phyloP scores from a whole-genome alignment of 2,329 filamentous ascomycete genomes.

The Cytospora chrysosperma region DNA sequence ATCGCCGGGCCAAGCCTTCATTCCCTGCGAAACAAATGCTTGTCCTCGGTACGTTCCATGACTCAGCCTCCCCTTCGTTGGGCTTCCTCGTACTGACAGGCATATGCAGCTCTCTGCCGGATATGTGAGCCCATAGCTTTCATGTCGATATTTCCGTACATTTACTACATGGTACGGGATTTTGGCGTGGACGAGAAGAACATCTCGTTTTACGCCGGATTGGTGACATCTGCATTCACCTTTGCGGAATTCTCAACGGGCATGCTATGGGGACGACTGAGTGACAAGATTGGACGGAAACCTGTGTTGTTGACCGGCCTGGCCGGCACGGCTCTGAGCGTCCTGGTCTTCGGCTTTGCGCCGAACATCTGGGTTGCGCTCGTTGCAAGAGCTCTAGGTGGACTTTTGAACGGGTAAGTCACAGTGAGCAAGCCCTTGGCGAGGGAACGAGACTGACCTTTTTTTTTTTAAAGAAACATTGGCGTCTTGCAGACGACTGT shows the following conservation, averaged over 20 bases:
- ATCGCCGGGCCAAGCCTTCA: slow-evolving; percentile 31
- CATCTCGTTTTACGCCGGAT: slow-evolving; percentile 89
- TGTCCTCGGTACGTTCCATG: slow-evolving; percentile 46
- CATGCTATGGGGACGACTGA: slow-evolving; percentile 88
- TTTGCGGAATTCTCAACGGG: slow-evolving; percentile 93
- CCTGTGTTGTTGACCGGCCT: slow-evolving; percentile 89
- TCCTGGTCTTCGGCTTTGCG: slow-evolving; percentile 89
- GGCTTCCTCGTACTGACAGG: slow-evolving; percentile 7
- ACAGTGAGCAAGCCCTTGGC: not conserved
- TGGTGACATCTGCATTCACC: slow-evolving; percentile 95
- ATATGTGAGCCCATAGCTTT: slow-evolving; percentile 99
- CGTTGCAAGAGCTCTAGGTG: slow-evolving; percentile 83
- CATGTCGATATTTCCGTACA: slow-evolving; percentile 99
- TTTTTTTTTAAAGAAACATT: slow-evolving; percentile 66
- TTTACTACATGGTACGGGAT: slow-evolving; percentile 94
- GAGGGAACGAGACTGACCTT: slow-evolving; percentile 8
- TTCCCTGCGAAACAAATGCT: slow-evolving; percentile 49
- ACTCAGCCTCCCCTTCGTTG: not conserved
- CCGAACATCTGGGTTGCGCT: slow-evolving; percentile 79
- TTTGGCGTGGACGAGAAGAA: slow-evolving; percentile 82
- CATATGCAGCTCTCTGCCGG: slow-evolving; percentile 72
- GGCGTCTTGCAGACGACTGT: slow-evolving; percentile 94
- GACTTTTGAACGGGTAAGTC: slow-evolving; percentile 83
- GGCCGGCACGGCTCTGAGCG: slow-evolving; percentile 86
- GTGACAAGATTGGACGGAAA: slow-evolving; percentile 89